These are phyloP conservation scores for Pelargonium nanum DNA, from an alignment of 345 rosid species.

Conservation along the genomic window DNA sequence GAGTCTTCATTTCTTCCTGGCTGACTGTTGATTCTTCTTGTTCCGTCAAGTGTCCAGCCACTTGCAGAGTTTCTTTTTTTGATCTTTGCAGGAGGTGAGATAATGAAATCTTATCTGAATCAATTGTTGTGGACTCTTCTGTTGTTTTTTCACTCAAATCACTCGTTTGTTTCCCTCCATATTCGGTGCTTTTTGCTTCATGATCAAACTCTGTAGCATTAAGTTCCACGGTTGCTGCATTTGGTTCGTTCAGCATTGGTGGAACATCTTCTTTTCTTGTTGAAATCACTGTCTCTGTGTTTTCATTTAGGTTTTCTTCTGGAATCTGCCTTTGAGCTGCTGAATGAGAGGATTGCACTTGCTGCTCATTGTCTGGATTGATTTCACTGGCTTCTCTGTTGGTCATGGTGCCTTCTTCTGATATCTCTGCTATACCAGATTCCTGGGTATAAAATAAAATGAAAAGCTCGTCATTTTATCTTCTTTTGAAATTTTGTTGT, in stretches of 20 bases:
- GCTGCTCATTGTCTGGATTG: slow-evolving; percentile 14
- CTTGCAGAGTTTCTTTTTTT: slow-evolving; percentile 16
- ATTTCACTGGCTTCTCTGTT: slow-evolving; percentile 13
- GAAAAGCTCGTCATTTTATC: slow-evolving; percentile 4
- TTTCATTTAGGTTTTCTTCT: slow-evolving; percentile 14
- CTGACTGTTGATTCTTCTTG: slow-evolving; percentile 16
- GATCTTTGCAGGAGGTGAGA: slow-evolving; percentile 37
- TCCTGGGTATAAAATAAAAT: slow-evolving; percentile 28
- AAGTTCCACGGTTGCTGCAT: slow-evolving; percentile 17
- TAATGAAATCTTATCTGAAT: slow-evolving; percentile 27
- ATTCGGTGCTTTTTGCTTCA: slow-evolving; percentile 17
- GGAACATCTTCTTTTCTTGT: slow-evolving; percentile 14
- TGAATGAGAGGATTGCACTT: slow-evolving; percentile 13
- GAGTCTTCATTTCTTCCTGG: slow-evolving; percentile 12
- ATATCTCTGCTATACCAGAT: slow-evolving; percentile 9
- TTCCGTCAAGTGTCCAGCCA: slow-evolving; percentile 13
- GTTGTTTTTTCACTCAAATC: slow-evolving; percentile 13
- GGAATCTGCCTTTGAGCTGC: slow-evolving; percentile 18
- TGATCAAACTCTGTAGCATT: slow-evolving; percentile 12
- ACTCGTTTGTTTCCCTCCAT: slow-evolving; percentile 12
- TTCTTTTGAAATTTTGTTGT: neutral
- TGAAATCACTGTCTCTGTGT: slow-evolving; percentile 10
- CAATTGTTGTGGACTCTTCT: slow-evolving; percentile 16
- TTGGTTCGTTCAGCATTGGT: slow-evolving; percentile 14
- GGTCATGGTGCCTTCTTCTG: slow-evolving; percentile 7